Evolutionary conservation across 139 green algal genomes (phyloP).

Genomic region (Tetradesmus obliquus): DNA sequence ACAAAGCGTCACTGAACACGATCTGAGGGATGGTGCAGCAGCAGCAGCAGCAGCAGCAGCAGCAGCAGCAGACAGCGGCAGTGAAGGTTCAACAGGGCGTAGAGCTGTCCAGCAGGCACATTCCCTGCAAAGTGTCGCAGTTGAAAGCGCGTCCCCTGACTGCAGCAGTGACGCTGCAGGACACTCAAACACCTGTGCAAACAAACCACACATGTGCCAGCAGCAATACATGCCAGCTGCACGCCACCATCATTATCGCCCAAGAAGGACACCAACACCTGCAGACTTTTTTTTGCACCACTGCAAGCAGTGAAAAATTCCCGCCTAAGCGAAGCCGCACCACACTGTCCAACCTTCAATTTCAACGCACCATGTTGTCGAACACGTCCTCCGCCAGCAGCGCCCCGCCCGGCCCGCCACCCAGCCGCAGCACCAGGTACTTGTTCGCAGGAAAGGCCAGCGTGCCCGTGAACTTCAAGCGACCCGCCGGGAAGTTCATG

Average conservation of each 20-base stretch:
- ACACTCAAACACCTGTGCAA: no score
- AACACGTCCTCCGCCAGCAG: conserved; percentile 90
- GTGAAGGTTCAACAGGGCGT: not conserved
- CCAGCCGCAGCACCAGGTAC: conserved; percentile 83
- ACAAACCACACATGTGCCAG: no score
- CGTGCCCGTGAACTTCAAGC: conserved; percentile 85
- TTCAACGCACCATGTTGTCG: conserved; percentile 77
- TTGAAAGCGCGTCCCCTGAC: not conserved
- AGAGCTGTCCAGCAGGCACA: not conserved
- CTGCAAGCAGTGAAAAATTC: not conserved
- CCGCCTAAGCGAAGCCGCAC: not conserved
- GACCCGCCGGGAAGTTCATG: conserved; percentile 83
- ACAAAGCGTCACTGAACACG: conserved; percentile 85
- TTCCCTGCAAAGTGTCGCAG: no score
- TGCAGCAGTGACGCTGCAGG: not conserved
- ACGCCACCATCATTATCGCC: not conserved
- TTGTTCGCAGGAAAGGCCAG: conserved; percentile 82
- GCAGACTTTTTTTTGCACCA: not conserved
- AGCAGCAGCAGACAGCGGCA: not conserved
- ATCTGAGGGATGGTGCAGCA: conserved; percentile 57
- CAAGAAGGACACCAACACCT: not conserved
- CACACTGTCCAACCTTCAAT: not conserved
- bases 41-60: not conserved
- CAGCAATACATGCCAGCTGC: no score
- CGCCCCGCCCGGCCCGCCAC: conserved; percentile 40